Evolutionary conservation across 2,329 filamentous ascomycete species (phyloP), one percentile per base, ranked within the genome.

Genomic region (Sporothrix sp.): DNA sequence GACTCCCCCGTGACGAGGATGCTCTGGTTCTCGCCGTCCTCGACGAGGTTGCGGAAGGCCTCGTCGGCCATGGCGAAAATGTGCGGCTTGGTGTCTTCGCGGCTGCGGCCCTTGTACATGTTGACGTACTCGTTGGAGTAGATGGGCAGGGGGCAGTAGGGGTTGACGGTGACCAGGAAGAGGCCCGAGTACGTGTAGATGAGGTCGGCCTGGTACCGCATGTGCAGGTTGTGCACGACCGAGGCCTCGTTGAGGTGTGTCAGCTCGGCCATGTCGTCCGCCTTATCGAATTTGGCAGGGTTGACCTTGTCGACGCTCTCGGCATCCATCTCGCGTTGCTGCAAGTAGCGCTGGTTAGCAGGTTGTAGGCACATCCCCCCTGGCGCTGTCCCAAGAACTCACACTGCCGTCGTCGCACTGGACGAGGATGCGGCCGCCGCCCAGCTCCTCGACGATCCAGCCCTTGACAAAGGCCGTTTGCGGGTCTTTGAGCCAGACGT

Each of bases 171-270:
- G 44, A 98, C 93, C 62, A 98, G 73, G 70, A 98, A 98, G 36
- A 98, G 75, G 0, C 93, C 93, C 0, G 93, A 98, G 66, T 98
- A 98, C 20, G 93, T 98, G 72, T 94, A 98, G 59, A 98, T 98
- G 54, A 98, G 71, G 68, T 98, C 93, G 39, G 93, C 79, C 66
- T 96, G 88, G 65, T 98, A 98, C 68, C 93, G 78, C 74, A 87
- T 91, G 59, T 95, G 85, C 52, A 98, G 77, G 64, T 98, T 98
- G 70, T 98, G 90, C 47, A 98, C 90, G 47, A 98, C 93, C 0
- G 93, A 97, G 20, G 91, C 87, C 70, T 98, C 93, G 68, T 98
- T 98, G 57, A 98, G 73, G 67, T 98, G 93, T 6, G 93, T 98
- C 62, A 98, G 77, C 66, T 98, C 93, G 21, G 94, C 93, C 93